A percentile compares a stretch with the other conserved stretches of the same genome.
These are phyloP conservation scores for Prunus armeniaca DNA, from an alignment of 306 rosid genomes.

Conservation along the genomic window DNA sequence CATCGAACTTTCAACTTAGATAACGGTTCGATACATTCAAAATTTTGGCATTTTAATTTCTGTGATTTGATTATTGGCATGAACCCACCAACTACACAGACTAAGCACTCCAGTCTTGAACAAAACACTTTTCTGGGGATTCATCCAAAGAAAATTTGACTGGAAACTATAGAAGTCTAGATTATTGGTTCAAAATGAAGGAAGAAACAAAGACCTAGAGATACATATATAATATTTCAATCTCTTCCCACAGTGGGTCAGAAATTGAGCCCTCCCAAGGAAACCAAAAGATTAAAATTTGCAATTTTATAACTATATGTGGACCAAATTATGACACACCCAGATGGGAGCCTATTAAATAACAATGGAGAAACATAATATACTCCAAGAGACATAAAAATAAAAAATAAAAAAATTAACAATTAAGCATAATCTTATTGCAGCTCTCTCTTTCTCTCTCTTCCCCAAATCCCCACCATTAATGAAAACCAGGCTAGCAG, in stretches of 20 bases:
- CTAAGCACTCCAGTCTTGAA: constrained; percentile 18
- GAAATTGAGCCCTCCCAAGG: constrained; percentile 33
- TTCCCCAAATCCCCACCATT: not conserved
- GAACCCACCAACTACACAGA: not conserved
- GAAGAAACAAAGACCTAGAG: constrained; percentile 12
- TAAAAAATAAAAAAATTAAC: not conserved
- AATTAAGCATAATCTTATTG: not conserved
- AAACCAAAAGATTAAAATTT: constrained; percentile 21
- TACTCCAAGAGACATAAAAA: not conserved
- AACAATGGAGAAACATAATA: constrained; percentile 8
- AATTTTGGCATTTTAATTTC: not conserved
- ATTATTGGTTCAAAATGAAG: constrained; percentile 1
- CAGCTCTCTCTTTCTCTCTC: not conserved
- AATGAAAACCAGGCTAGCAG: constrained; percentile 8
- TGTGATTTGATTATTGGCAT: not conserved
- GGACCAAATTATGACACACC: constrained; percentile 14
- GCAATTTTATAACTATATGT: constrained; percentile 10
- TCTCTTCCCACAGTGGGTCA: constrained; percentile 16
- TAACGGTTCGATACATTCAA: not conserved
- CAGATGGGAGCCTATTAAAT: constrained; percentile 14
- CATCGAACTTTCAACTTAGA: not conserved
- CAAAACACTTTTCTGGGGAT: constrained; percentile 35
- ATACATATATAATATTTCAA: constrained; percentile 6
- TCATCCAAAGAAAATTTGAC: constrained; percentile 41
- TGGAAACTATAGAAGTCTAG: constrained; percentile 6